These are phyloP conservation scores for Rhodomyrtus psidioides DNA, from an alignment of 441 rosid genomes.

Conservation along the genomic window DNA sequence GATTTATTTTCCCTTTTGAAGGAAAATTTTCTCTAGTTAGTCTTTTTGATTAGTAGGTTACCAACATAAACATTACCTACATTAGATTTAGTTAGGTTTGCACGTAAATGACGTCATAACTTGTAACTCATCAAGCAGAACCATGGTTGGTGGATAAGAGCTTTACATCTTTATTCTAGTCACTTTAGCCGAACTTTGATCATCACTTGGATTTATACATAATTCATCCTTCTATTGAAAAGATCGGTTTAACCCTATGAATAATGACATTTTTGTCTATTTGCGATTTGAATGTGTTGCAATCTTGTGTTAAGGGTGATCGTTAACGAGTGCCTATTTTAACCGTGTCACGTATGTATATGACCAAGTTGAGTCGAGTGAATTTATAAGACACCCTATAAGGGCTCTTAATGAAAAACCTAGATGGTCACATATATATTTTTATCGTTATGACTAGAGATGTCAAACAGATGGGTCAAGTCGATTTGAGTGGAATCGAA, in stretches of 20 bases:
- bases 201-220: background rate
- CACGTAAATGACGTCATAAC: background rate
- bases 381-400: too few species aligned
- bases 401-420: too few species aligned
- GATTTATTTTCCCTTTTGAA: too few species aligned
- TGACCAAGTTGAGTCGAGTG: too few species aligned
- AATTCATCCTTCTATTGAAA: background rate
- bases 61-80: background rate
- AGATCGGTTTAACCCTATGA: background rate
- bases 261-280: background rate
- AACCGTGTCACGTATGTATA: too few species aligned
- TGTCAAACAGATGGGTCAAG: too few species aligned
- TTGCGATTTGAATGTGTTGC: too few species aligned
- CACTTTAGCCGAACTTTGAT: background rate
- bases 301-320: too few species aligned
- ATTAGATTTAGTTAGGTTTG: background rate
- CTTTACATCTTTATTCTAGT: background rate
- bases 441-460: too few species aligned
- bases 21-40: background rate
- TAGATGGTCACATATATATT: too few species aligned
- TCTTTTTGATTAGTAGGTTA: background rate
- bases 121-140: background rate
- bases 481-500: too few species aligned
- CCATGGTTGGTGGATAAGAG: background rate
- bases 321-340: too few species aligned